A percentile compares a stretch with the other conserved stretches of the same genome.
Conservation (phyloP, 2,329 filamentous ascomycete species). For the Venturia asperata region DNA sequence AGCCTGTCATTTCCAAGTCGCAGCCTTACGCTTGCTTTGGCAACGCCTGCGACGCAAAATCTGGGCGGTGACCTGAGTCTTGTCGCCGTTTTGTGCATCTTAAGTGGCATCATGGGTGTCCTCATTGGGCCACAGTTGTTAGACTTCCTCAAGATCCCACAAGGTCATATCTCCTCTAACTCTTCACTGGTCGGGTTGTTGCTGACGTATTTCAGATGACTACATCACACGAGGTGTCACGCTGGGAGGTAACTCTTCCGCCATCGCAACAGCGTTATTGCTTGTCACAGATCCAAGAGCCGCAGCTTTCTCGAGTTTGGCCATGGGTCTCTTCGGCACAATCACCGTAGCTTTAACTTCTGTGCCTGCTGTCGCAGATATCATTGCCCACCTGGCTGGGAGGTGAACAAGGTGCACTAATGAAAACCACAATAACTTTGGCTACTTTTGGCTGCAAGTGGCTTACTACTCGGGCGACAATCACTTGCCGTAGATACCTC, state of each 20-base stretch:
- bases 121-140: constrained; percentile 48
- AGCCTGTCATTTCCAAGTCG: constrained; percentile 51
- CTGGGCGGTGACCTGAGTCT: constrained; percentile 51
- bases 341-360: constrained; percentile 53
- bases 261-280: constrained; percentile 52
- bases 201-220: constrained; percentile 43
- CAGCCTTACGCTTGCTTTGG: constrained; percentile 54
- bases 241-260: constrained; percentile 54
- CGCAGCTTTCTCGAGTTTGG: constrained; percentile 52
- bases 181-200: background rate
- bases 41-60: constrained; percentile 50
- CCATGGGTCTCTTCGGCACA: constrained; percentile 55
- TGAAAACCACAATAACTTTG: background rate
- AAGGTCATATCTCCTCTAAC: background rate
- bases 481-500: too few relatives aligned
- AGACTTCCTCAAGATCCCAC: constrained; percentile 44
- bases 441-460: background rate
- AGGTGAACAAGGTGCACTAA: background rate
- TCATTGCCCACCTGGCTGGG: constrained; percentile 30
- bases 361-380: constrained; percentile 45
- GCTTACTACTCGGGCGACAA: background rate
- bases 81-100: constrained; percentile 50
- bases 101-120: constrained; percentile 53
- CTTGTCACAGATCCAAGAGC: constrained; percentile 51
- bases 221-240: constrained; percentile 58